Percentiles rank a stretch among this genome's conserved stretches.
Evolutionary conservation across 2,329 filamentous ascomycete genomes (phyloP).

Genomic region (Lasiodiplodia sp.): DNA sequence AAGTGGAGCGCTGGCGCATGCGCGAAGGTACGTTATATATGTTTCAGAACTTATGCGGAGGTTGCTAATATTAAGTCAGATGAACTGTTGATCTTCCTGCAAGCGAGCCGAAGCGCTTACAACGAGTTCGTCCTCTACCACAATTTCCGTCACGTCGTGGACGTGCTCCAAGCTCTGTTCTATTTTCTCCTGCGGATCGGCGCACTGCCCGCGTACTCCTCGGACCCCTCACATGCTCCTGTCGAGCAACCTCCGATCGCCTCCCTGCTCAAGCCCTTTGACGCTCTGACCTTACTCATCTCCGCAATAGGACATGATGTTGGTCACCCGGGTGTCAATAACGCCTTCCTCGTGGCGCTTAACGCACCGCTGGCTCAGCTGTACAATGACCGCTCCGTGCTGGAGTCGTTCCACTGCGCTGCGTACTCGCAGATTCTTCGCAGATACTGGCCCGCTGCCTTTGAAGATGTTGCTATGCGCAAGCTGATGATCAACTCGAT

Average conservation of each 20-base stretch:
- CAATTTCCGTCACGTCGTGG: constrained; percentile 96
- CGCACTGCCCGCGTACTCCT: constrained; percentile 72
- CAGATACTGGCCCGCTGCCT: constrained; percentile 86
- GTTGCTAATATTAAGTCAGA: constrained; percentile 57
- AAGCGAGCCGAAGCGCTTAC: constrained; percentile 91
- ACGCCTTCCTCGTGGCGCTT: constrained; percentile 89
- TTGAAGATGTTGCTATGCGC: constrained; percentile 79
- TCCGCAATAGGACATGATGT: constrained; percentile 99
- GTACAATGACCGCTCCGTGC: constrained; percentile 95
- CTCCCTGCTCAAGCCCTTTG: constrained; percentile 80
- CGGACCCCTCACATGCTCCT: constrained; percentile 2
- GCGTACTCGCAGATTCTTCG: constrained; percentile 96
- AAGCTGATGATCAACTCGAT: constrained; percentile 98
- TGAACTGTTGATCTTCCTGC: constrained; percentile 82
- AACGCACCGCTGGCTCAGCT: constrained; percentile 93
- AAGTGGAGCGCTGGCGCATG: constrained; percentile 81
- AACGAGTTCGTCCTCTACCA: constrained; percentile 97
- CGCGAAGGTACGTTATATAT: constrained; percentile 65
- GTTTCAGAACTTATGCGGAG: constrained; percentile 22
- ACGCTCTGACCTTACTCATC: constrained; percentile 86
- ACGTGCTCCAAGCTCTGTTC: constrained; percentile 93
- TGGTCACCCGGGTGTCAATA: constrained; percentile 96
- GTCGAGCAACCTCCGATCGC: constrained; percentile 67
- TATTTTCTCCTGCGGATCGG: constrained; percentile 85
- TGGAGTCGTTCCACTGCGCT: constrained; percentile 97